Evolutionary conservation across 352 stramenopile species (phyloP).

Genomic region (Pythium angustatum): DNA sequence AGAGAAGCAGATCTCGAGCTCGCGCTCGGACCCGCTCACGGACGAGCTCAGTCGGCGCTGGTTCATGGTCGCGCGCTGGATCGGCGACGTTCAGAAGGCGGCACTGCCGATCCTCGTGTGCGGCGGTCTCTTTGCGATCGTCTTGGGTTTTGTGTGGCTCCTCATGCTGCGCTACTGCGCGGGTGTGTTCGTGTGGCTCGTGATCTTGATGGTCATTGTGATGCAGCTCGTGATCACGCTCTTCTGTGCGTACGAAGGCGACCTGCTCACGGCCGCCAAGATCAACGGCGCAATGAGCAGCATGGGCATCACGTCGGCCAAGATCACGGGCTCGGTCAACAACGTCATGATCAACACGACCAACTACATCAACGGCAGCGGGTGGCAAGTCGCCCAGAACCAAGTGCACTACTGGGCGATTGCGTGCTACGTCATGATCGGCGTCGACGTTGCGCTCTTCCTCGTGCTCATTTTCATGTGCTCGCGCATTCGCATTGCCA

Average conservation of each 20-base stretch:
- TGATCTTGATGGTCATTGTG: slow-evolving; percentile 59
- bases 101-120: slow-evolving; percentile 77
- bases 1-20: slow-evolving; percentile 45
- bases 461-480: slow-evolving; percentile 81
- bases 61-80: slow-evolving; percentile 71
- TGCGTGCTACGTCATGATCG: slow-evolving; percentile 76
- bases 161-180: slow-evolving; percentile 75
- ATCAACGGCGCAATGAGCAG: slow-evolving; percentile 50
- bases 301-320: slow-evolving; percentile 44
- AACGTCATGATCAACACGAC: slow-evolving; percentile 44
- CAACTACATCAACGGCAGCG: slow-evolving; percentile 55
- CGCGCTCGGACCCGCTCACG: slow-evolving; percentile 51
- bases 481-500: slow-evolving; percentile 80
- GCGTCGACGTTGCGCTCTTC: slow-evolving; percentile 57
- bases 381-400: slow-evolving; percentile 44
- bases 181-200: slow-evolving; percentile 79
- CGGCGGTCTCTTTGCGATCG: slow-evolving; percentile 61
- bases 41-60: slow-evolving; percentile 65
- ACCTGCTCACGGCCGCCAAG: slow-evolving; percentile 53
- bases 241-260: slow-evolving; percentile 75
- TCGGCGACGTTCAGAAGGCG: slow-evolving; percentile 79
- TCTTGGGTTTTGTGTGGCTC: slow-evolving; percentile 76
- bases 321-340: slow-evolving; percentile 27
- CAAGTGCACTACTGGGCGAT: slow-evolving; percentile 74
- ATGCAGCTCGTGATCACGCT: slow-evolving; percentile 75